A percentile compares a stretch with the other conserved stretches of the same genome.
Evolutionary conservation across 2,329 filamentous ascomycete species (phyloP).

Genomic region (Aspergillus uvarum): DNA sequence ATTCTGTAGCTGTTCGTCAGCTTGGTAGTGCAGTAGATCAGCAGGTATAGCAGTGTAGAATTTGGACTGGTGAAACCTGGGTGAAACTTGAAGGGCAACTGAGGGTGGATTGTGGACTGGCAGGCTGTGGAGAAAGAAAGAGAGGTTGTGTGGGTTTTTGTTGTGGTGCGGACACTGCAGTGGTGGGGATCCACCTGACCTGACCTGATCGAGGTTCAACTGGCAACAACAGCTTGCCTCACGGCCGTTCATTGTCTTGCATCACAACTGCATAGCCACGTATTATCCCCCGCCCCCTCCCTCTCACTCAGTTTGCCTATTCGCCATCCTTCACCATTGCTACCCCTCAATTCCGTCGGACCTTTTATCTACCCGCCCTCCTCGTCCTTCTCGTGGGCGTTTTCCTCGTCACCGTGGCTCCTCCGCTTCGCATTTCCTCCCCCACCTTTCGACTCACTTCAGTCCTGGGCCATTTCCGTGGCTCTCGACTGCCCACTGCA

Average conservation of each 20-base stretch:
- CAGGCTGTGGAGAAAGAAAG: background rate
- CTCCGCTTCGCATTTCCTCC: constrained; percentile 41
- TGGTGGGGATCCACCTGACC: background rate
- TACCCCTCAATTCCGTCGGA: constrained; percentile 8
- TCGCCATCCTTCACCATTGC: constrained; percentile 16
- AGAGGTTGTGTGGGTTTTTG: background rate
- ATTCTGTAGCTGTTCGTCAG: too few species aligned
- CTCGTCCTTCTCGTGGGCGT: constrained; percentile 38
- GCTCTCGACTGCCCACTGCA: constrained; percentile 23
- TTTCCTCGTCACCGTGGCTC: constrained; percentile 49
- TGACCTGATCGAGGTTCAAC: background rate
- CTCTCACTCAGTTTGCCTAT: constrained; percentile 7
- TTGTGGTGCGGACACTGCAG: background rate
- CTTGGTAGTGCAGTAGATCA: too few species aligned
- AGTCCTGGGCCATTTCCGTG: constrained; percentile 43
- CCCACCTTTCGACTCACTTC: constrained; percentile 41
- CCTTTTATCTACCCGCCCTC: constrained; percentile 30
- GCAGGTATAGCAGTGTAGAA: too few species aligned
- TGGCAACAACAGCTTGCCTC: too few species aligned
- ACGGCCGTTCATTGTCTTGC: constrained; percentile 1
- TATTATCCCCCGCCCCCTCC: constrained; percentile 1
- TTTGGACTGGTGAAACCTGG: too few species aligned
- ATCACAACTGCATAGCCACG: constrained; percentile 11
- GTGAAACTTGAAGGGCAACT: too few species aligned
- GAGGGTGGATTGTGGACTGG: too few species aligned